Conservation (phyloP, 139 green algal genomes). For the Tetradesmus lagerheimii region DNA sequence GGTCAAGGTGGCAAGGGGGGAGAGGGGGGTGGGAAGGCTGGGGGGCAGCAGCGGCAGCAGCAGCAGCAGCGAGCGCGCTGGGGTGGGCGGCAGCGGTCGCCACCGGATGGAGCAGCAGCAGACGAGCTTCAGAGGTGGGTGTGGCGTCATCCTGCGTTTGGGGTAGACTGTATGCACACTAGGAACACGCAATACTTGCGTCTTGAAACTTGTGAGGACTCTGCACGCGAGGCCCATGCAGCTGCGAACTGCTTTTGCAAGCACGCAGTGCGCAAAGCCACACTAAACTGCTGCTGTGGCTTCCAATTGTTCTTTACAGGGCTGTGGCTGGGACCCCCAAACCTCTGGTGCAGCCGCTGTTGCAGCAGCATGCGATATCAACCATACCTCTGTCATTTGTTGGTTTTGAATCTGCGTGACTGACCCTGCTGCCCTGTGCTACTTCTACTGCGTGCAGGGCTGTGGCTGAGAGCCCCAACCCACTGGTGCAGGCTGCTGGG, state of each 20-base stretch:
- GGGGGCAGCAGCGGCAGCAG: not conserved
- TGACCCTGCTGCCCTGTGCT: not conserved
- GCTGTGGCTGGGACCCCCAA: not conserved
- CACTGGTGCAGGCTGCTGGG: slow-evolving; percentile 26
- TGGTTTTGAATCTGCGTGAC: no score
- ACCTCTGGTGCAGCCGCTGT: slow-evolving; percentile 29
- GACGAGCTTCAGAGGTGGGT: not conserved
- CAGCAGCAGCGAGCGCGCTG: slow-evolving; percentile 2
- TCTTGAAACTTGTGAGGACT: no score
- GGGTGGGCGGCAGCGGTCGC: not conserved
- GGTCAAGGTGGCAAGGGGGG: not conserved
- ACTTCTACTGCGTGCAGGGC: not conserved
- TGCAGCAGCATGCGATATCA: no score
- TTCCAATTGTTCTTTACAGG: no score
- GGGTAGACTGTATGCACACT: no score
- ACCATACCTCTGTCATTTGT: no score
- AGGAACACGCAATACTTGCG: no score
- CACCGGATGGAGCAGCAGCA: not conserved
- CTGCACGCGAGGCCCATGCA: no score
- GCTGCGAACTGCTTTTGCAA: no score
- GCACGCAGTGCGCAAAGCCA: no score
- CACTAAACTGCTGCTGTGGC: no score
- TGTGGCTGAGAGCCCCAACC: slow-evolving; percentile 6
- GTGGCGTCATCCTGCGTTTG: no score
- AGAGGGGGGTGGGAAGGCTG: not conserved